Percentiles rank a stretch among this genome's conserved stretches.
These are phyloP conservation scores for Alternaria sp. DNA, from an alignment of 2,329 filamentous ascomycete species.

Conservation along the genomic window DNA sequence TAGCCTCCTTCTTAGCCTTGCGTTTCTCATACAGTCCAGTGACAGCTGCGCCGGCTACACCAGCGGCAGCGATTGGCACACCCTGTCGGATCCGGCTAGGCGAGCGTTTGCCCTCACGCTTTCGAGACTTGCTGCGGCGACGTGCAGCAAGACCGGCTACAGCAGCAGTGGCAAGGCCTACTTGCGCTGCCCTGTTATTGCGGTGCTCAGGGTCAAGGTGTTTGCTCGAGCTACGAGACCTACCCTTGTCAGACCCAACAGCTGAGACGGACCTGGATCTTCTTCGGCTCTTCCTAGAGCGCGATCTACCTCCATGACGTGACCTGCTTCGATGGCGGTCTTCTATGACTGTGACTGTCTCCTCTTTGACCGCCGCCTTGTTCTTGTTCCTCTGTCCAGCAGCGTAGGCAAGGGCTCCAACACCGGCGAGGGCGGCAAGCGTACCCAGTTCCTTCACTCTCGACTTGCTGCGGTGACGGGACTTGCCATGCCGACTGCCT, in stretches of 20 bases:
- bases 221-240: slow-evolving; percentile 56
- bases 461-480: slow-evolving; percentile 48
- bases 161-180: slow-evolving; percentile 68
- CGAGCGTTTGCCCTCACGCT: slow-evolving; percentile 61
- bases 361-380: slow-evolving; percentile 50
- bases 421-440: slow-evolving; percentile 67
- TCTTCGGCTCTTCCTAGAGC: slow-evolving; percentile 49
- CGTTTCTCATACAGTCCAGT: slow-evolving; percentile 70
- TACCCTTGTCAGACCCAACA: slow-evolving; percentile 33
- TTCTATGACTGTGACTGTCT: slow-evolving; percentile 54
- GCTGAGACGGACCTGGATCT: slow-evolving; percentile 50
- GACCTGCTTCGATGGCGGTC: slow-evolving; percentile 54
- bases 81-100: slow-evolving; percentile 65
- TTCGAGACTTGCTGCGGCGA: slow-evolving; percentile 66
- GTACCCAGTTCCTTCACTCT: slow-evolving; percentile 64
- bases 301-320: slow-evolving; percentile 46
- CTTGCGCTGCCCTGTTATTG: slow-evolving; percentile 67
- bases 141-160: slow-evolving; percentile 68
- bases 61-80: slow-evolving; percentile 68
- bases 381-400: slow-evolving; percentile 59
- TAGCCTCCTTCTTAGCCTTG: slow-evolving; percentile 66
- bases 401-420: slow-evolving; percentile 66
- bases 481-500: slow-evolving; percentile 34
- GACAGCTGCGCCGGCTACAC: slow-evolving; percentile 67
- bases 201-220: slow-evolving; percentile 60